Evolutionary conservation across 148 eudicot genomes (phyloP).

Genomic region (Diospyros kaki): DNA sequence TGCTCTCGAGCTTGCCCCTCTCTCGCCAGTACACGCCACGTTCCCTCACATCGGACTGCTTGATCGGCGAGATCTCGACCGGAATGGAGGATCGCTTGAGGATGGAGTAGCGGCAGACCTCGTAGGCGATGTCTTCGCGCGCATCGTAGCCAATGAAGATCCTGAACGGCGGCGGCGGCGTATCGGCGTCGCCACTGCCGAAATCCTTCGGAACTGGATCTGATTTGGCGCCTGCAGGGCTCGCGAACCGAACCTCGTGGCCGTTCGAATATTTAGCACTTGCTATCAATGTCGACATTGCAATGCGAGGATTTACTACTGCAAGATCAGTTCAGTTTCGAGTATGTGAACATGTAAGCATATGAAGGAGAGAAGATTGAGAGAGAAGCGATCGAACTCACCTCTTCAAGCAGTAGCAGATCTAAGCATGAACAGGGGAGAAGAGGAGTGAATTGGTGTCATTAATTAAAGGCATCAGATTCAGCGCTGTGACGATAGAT

Average conservation of each 20-base stretch:
- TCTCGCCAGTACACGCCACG: constrained; percentile 71
- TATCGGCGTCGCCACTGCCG: constrained; percentile 14
- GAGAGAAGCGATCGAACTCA: too few species aligned
- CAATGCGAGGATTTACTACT: background rate
- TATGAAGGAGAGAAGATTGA: too few species aligned
- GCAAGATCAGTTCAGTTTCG: background rate
- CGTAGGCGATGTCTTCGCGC: constrained; percentile 67
- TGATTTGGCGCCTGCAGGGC: background rate
- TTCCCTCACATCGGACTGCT: constrained; percentile 59
- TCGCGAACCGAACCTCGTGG: constrained; percentile 2
- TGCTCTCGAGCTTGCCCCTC: constrained; percentile 77
- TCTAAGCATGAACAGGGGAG: too few species aligned
- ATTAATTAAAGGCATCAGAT: too few species aligned
- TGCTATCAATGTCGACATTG: constrained; percentile 4
- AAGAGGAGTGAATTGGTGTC: too few species aligned
- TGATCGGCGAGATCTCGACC: constrained; percentile 63
- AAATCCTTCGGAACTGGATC: background rate
- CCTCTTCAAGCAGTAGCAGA: too few species aligned
- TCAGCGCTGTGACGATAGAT: too few species aligned
- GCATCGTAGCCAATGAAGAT: constrained; percentile 91
- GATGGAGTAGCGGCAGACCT: constrained; percentile 77
- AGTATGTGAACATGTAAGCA: too few species aligned
- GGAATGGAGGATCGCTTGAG: constrained; percentile 70
- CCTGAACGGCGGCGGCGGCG: constrained; percentile 42
- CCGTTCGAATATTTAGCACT: background rate